These are phyloP conservation scores for Glonium stellatum DNA, from an alignment of 495 filamentous ascomycete genomes.

Conservation along the genomic window DNA sequence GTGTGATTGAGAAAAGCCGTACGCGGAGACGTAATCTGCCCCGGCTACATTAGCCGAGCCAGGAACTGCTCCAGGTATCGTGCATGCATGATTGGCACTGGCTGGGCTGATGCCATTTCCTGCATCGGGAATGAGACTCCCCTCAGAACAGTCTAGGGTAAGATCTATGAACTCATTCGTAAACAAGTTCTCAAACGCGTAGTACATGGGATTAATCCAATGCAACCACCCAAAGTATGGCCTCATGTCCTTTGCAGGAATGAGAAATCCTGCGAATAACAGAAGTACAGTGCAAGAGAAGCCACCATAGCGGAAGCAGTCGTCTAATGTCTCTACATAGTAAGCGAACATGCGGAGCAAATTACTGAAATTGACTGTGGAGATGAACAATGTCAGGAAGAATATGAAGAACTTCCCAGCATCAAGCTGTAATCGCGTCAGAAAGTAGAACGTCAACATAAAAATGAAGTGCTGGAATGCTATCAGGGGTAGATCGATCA, in stretches of 20 bases:
- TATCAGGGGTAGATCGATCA: constrained; percentile 66
- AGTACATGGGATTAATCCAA: constrained; percentile 68
- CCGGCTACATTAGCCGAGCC: constrained; percentile 45
- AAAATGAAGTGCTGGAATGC: constrained; percentile 63
- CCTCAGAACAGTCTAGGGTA: background rate
- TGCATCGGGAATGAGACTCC: background rate
- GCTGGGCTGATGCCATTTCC: background rate
- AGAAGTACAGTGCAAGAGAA: constrained; percentile 55
- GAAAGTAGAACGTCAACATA: constrained; percentile 67
- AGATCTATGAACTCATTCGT: constrained; percentile 49
- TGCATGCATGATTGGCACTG: constrained; percentile 46
- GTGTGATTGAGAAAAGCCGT: constrained; percentile 48
- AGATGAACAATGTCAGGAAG: constrained; percentile 47
- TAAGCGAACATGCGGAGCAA: constrained; percentile 69
- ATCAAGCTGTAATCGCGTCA: constrained; percentile 57
- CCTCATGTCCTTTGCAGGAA: constrained; percentile 63
- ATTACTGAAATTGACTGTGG: constrained; percentile 67
- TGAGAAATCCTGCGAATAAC: constrained; percentile 74
- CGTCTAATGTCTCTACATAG: constrained; percentile 53
- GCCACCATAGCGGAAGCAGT: constrained; percentile 56
- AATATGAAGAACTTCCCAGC: constrained; percentile 78
- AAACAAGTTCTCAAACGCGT: constrained; percentile 50
- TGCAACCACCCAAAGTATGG: constrained; percentile 73
- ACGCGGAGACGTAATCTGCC: constrained; percentile 48
- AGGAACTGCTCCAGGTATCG: constrained; percentile 46